phyloP scores from a whole-genome alignment of 2,329 filamentous ascomycete genomes.

The Delphinella strobiligena region DNA sequence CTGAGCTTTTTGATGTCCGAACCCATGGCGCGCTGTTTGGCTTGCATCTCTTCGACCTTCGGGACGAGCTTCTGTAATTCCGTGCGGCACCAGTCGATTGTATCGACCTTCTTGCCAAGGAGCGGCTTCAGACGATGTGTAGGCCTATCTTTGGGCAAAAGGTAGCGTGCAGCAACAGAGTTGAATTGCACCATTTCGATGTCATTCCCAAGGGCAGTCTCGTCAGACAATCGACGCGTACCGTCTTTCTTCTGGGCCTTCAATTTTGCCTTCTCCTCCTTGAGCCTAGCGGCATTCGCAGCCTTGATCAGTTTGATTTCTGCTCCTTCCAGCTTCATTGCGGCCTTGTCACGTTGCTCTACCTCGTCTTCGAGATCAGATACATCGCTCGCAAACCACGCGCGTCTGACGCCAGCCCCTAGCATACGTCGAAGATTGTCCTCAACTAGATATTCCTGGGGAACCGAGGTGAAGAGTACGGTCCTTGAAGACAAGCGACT shows the following conservation, averaged over 20 bases:
- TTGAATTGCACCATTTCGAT: slow-evolving; percentile 53
- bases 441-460: slow-evolving; percentile 64
- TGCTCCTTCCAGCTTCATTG: slow-evolving; percentile 71
- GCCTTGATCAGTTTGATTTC: slow-evolving; percentile 76
- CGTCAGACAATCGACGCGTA: slow-evolving; percentile 26
- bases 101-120: slow-evolving; percentile 82
- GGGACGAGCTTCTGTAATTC: slow-evolving; percentile 67
- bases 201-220: slow-evolving; percentile 39
- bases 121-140: slow-evolving; percentile 60
- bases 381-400: slow-evolving; percentile 74
- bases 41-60: slow-evolving; percentile 56
- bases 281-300: slow-evolving; percentile 60
- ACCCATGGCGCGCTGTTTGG: slow-evolving; percentile 51
- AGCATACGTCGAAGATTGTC: slow-evolving; percentile 69
- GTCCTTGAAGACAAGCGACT: slow-evolving; percentile 81
- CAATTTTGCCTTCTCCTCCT: slow-evolving; percentile 51
- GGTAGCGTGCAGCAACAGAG: slow-evolving; percentile 60
- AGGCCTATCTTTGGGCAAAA: slow-evolving; percentile 61
- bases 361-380: slow-evolving; percentile 70
- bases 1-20: slow-evolving; percentile 50
- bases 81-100: slow-evolving; percentile 75
- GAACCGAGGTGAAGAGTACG: slow-evolving; percentile 79
- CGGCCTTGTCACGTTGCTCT: slow-evolving; percentile 65
- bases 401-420: slow-evolving; percentile 62
- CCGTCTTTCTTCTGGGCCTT: slow-evolving; percentile 51